Percentiles rank a stretch among this genome's conserved stretches.
These are phyloP conservation scores for Sporothrix brasiliensis DNA, from an alignment of 2,329 filamentous ascomycete species.

Conservation along the genomic window DNA sequence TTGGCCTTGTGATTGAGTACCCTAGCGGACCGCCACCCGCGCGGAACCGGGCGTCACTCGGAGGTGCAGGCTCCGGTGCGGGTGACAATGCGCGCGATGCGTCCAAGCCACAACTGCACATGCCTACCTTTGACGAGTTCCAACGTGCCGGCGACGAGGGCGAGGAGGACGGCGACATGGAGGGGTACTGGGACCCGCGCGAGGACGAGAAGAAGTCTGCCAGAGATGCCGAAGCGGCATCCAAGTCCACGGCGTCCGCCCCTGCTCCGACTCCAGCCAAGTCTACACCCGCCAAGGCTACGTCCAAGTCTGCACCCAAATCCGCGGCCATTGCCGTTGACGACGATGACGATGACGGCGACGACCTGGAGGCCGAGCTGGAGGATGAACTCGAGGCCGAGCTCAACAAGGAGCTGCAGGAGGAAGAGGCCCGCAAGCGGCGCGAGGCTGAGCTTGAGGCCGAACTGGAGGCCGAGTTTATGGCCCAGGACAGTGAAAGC, in stretches of 20 bases:
- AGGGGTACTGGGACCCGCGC: conserved; percentile 35
- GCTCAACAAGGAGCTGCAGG: conserved; percentile 33
- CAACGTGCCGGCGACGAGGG: conserved; percentile 35
- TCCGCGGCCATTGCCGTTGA: conserved; percentile 14
- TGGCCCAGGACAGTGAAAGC: conserved; percentile 57
- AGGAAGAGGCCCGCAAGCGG: conserved; percentile 26
- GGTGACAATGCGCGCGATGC: background rate
- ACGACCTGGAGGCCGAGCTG: conserved; percentile 34
- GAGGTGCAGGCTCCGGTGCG: background rate
- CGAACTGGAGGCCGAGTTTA: conserved; percentile 59
- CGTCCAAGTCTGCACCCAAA: background rate
- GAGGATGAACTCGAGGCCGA: conserved; percentile 34
- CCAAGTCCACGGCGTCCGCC: background rate
- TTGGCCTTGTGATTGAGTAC: conserved; percentile 62
- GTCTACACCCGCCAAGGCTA: background rate
- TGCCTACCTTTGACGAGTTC: conserved; percentile 37
- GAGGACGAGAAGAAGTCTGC: conserved; percentile 29
- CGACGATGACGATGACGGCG: conserved; percentile 34
- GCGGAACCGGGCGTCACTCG: background rate
- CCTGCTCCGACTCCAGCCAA: background rate
- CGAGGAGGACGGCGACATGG: conserved; percentile 41
- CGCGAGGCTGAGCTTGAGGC: conserved; percentile 54
- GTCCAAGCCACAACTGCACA: conserved; percentile 29
- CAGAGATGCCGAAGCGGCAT: background rate
- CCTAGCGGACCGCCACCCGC: conserved; percentile 51